phyloP scores from a whole-genome alignment of 371 early-diverging fungal species.

The Mucor indicus region DNA sequence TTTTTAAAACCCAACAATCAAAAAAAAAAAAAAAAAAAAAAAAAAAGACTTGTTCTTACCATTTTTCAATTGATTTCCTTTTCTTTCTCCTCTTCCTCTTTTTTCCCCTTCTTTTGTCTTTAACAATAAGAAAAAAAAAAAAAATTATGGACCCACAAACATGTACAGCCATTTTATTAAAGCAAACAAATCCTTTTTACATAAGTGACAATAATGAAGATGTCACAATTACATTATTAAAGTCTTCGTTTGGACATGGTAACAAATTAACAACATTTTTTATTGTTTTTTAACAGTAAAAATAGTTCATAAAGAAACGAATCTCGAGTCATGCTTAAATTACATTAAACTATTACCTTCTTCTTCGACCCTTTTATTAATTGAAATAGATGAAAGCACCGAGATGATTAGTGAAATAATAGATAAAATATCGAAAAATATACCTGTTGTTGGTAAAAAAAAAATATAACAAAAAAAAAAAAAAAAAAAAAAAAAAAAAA shows the following conservation, averaged over 20 bases:
- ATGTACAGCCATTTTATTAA: constrained; percentile 19
- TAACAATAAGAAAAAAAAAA: background rate
- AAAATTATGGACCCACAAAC: constrained; percentile 13
- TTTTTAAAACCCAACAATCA: no score
- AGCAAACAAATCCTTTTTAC: constrained; percentile 15
- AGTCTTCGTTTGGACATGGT: constrained; percentile 20
- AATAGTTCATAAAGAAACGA: constrained; percentile 17
- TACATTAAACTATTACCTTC: constrained; percentile 13
- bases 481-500: no score
- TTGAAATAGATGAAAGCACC: constrained; percentile 21
- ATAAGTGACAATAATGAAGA: constrained; percentile 13
- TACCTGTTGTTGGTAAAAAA: constrained; percentile 22
- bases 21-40: no score
- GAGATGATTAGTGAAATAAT: constrained; percentile 12
- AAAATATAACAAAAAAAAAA: no score
- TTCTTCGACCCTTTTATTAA: constrained; percentile 23
- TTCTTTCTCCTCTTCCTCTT: background rate
- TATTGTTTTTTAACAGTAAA: background rate
- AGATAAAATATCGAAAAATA: constrained; percentile 10
- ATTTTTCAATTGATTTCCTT: background rate
- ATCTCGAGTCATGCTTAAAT: constrained; percentile 18
- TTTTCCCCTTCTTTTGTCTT: background rate
- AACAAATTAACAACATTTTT: background rate
- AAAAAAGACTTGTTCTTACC: background rate
- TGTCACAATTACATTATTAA: constrained; percentile 2